Evolutionary conservation across 2,329 filamentous ascomycete genomes (phyloP), one percentile per base, ranked within the genome.

Genomic region (Hypomyces rosellus): DNA sequence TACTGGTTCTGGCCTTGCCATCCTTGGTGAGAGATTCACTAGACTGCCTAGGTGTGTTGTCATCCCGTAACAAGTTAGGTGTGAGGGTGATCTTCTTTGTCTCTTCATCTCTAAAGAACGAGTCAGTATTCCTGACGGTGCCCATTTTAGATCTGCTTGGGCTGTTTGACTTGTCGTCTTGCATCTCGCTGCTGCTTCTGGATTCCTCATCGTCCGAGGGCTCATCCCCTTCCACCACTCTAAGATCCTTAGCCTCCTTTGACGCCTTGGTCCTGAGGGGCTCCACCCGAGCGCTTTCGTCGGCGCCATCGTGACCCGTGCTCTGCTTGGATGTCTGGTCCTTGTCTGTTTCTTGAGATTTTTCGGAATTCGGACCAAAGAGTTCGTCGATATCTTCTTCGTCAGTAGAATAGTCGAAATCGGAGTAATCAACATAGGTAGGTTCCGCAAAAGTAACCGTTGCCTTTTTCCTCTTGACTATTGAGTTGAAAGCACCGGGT

Each of bases 11-110:
- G 49, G 77, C 72, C 66, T 78, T 81, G 52, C 65, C 61, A 59
- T 75, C 82, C 57, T 71, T 72, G 9, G 66, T 75, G 14, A 51
- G 43, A 2, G 69, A 70, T 18, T 72, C 69, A 11, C 63, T 64
- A 2, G 70, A 70, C 76, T 92, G 66, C 71, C 75, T 66, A 68
- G 78, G 53, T 38, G 74, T 69, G 56, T 74, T 77, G 59, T 96
- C 91, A 58, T 97, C 92, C 39, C 92, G 84, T 38, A 97, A 74
- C 48, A 99, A 72, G 59, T 95, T 95, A 1, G 93, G 93, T 3
- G 93, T 99, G 41, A 99, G 79, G 0, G 91, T 95, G 58, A 99
- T 97, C 73, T 97, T 97, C 69, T 95, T 90, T 3, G 93, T 96
- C 68, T 97, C 93, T 63, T 99, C 92, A 63, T 97, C 93, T 68